These are phyloP conservation scores for Plasmopara viticola DNA, from an alignment of 352 stramenopile species.

Conservation along the genomic window DNA sequence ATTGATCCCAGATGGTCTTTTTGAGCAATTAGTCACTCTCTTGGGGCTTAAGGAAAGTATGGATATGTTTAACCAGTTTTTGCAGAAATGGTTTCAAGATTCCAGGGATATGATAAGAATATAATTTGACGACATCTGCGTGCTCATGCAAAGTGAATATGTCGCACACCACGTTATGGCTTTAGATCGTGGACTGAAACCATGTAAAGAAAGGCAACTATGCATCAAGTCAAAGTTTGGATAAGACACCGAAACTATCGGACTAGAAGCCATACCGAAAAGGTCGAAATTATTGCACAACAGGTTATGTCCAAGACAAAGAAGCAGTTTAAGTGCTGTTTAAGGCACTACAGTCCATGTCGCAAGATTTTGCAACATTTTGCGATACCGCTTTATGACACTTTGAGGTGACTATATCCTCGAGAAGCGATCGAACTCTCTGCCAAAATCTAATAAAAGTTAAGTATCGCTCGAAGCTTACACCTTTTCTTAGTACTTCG, in stretches of 20 bases:
- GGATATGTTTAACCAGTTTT: conserved; percentile 1
- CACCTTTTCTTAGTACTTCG: background rate
- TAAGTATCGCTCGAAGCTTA: background rate
- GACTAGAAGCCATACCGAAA: background rate
- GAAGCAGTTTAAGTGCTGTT: conserved; percentile 2
- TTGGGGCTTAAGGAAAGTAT: conserved; percentile 1
- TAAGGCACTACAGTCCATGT: conserved; percentile 3
- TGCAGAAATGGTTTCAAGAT: conserved; percentile 1
- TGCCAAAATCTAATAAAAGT: too few species aligned
- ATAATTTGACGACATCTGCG: conserved; percentile 7
- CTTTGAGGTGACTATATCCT: background rate
- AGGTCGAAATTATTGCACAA: conserved; percentile 2
- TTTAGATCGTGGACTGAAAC: background rate
- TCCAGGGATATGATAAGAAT: conserved; percentile 3
- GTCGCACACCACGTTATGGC: background rate
- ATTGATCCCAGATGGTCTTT: background rate
- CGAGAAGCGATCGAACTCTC: background rate
- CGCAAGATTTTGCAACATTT: conserved; percentile 4
- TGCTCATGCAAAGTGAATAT: background rate
- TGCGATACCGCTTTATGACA: conserved; percentile 1
- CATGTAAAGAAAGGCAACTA: background rate
- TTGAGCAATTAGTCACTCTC: too few species aligned
- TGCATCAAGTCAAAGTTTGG: conserved; percentile 5
- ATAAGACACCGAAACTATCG: too few species aligned
- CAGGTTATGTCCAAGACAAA: background rate